These are phyloP conservation scores for Pythium biforme DNA, from an alignment of 352 stramenopile species.

Conservation along the genomic window DNA sequence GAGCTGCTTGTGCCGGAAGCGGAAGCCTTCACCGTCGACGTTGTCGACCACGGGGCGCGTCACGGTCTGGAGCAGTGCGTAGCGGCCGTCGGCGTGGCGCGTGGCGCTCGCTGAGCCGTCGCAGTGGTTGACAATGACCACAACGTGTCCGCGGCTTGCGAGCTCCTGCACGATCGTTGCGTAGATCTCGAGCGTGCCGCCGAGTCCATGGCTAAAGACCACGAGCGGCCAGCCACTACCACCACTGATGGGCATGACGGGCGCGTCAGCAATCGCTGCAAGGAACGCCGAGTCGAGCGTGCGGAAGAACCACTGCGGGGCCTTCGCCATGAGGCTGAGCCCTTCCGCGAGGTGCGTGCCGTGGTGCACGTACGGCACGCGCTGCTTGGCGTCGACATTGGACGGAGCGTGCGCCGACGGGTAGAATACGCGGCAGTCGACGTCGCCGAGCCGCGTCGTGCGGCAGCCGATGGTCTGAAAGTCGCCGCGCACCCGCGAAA, in stretches of 20 bases:
- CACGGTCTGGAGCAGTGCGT: conserved; percentile 54
- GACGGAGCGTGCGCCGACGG: conserved; percentile 30
- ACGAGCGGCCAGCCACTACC: conserved; percentile 42
- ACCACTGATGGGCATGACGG: conserved; percentile 20
- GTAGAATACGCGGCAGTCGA: conserved; percentile 74
- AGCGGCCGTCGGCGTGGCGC: conserved; percentile 31
- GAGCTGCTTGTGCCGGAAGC: conserved; percentile 53
- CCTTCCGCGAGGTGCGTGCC: conserved; percentile 50
- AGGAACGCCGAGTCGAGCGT: conserved; percentile 52
- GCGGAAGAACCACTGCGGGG: conserved; percentile 55
- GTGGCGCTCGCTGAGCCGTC: conserved; percentile 59
- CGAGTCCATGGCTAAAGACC: conserved; percentile 66
- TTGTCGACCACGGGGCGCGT: conserved; percentile 40
- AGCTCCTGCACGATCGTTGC: conserved; percentile 59
- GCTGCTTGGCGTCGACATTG: conserved; percentile 2
- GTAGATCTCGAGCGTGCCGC: conserved; percentile 60
- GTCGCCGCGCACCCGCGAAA: conserved; percentile 38
- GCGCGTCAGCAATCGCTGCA: conserved; percentile 39
- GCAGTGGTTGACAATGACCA: conserved; percentile 60
- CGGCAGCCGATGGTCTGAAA: conserved; percentile 49
- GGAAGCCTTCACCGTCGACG: conserved; percentile 42
- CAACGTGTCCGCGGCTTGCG: conserved; percentile 57
- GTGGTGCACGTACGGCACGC: conserved; percentile 45
- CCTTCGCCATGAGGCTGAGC: conserved; percentile 43
- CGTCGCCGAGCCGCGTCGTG: conserved; percentile 34